These are phyloP conservation scores for Pseudogymnoascus verrucosus DNA, from an alignment of 2,329 filamentous ascomycete species.

Conservation along the genomic window DNA sequence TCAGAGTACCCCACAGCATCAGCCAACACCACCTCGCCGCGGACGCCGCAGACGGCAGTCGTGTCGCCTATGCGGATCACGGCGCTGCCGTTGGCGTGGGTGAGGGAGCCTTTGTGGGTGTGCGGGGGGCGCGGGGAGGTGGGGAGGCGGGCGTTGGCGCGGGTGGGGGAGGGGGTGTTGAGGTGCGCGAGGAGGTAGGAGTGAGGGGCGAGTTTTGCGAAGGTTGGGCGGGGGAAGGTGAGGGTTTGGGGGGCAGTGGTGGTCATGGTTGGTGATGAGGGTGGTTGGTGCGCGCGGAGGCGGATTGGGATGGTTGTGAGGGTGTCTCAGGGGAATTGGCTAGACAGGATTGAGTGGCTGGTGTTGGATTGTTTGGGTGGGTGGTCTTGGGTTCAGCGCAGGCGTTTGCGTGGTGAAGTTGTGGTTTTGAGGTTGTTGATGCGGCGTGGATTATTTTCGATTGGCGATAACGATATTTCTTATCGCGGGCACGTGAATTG, in stretches of 20 bases:
- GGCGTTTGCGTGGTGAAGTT: background rate
- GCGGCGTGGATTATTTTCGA: background rate
- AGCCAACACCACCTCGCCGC: slow-evolving; percentile 73
- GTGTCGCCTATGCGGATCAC: slow-evolving; percentile 85
- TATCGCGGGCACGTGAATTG: background rate
- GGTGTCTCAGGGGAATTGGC: background rate
- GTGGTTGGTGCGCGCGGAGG: background rate
- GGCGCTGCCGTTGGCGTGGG: slow-evolving; percentile 83
- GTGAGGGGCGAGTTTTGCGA: slow-evolving; percentile 82
- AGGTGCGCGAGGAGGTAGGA: slow-evolving; percentile 88
- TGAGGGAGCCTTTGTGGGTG: slow-evolving; percentile 74
- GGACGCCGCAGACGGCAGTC: slow-evolving; percentile 87
- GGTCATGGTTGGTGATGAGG: background rate
- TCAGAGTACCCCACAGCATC: slow-evolving; percentile 62
- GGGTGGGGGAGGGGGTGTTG: slow-evolving; percentile 50
- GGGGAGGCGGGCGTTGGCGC: slow-evolving; percentile 74
- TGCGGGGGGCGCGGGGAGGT: slow-evolving; percentile 63
- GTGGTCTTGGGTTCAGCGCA: background rate
- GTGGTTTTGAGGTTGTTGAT: background rate
- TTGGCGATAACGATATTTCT: background rate
- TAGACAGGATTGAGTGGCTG: background rate
- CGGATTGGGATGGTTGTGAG: background rate
- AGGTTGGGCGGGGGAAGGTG: slow-evolving; percentile 56
- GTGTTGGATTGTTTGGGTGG: background rate
- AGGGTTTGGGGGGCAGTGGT: slow-evolving; percentile 23